These are phyloP conservation scores for Ophiocordyceps robertsii DNA, from an alignment of 2,329 filamentous ascomycete species.

Conservation along the genomic window DNA sequence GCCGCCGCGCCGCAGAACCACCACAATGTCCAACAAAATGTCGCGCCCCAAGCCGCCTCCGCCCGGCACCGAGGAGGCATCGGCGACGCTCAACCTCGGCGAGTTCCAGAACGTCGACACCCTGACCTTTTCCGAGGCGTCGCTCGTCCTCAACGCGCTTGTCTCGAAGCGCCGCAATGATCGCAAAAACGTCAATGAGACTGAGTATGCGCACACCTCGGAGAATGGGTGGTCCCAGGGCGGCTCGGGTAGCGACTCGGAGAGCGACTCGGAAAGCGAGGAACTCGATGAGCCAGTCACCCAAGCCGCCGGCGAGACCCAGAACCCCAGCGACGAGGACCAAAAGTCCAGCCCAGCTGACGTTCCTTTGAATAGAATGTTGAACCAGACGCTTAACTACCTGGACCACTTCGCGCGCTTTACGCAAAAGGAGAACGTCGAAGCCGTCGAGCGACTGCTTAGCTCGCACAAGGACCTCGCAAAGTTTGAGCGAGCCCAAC, in stretches of 20 bases:
- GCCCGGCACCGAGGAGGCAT: constrained; percentile 78
- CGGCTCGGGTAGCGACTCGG: no score
- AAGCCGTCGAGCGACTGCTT: constrained; percentile 82
- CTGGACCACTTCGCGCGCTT: constrained; percentile 91
- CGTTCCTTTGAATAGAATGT: constrained; percentile 37
- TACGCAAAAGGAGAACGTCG: constrained; percentile 87
- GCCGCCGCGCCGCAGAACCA: constrained; percentile 10
- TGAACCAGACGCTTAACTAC: constrained; percentile 82
- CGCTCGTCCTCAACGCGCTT: constrained; percentile 82
- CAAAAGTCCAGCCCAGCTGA: constrained; percentile 1
- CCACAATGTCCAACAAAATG: constrained; percentile 27
- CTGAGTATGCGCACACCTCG: constrained; percentile 45
- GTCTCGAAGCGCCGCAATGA: constrained; percentile 68
- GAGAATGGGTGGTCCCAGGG: no score
- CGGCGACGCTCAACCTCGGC: constrained; percentile 68
- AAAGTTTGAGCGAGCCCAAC: constrained; percentile 85
- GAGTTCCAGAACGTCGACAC: constrained; percentile 90
- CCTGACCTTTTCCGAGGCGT: constrained; percentile 81
- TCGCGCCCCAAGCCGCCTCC: constrained; percentile 56
- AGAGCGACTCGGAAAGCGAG: not conserved
- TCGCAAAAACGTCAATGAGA: constrained; percentile 72
- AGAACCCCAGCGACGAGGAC: no score
- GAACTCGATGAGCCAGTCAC: not conserved
- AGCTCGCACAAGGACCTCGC: constrained; percentile 68
- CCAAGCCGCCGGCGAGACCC: no score